Percentiles rank a stretch among this genome's conserved stretches.
Conservation (phyloP, 164 flowering plant genomes). For the Aristolochia contorta region DNA sequence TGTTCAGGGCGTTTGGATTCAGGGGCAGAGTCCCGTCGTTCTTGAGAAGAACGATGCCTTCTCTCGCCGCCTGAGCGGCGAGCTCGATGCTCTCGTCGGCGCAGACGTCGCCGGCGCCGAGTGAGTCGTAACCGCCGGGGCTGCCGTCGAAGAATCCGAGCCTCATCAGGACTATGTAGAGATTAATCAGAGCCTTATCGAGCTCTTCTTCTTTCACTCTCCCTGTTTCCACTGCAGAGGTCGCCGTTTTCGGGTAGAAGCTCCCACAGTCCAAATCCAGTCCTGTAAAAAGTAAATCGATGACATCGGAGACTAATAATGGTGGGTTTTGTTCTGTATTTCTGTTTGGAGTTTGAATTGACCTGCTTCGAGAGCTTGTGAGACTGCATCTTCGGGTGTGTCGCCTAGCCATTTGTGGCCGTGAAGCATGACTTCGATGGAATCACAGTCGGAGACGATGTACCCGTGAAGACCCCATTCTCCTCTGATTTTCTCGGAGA, state of each 20-base stretch:
- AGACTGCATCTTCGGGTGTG: conserved; percentile 3
- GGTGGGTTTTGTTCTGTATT: too few relatives aligned
- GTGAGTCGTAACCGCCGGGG: not conserved
- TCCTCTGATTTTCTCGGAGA: conserved; percentile 9
- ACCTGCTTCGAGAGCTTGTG: conserved; percentile 7
- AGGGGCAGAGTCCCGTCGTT: conserved; percentile 4
- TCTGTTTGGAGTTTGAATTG: too few relatives aligned
- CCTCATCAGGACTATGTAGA: conserved; percentile 11
- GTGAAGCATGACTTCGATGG: not conserved
- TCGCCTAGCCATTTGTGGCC: conserved; percentile 3
- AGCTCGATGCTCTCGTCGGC: conserved; percentile 1
- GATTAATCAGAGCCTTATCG: conserved; percentile 3
- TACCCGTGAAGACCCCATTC: conserved; percentile 17
- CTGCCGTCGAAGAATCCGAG: conserved; percentile 11
- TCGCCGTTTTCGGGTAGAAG: not conserved
- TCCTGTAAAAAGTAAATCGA: conserved; percentile 5
- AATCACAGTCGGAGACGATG: conserved; percentile 1
- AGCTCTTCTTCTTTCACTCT: conserved; percentile 2
- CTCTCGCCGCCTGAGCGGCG: conserved; percentile 4
- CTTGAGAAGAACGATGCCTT: conserved; percentile 10
- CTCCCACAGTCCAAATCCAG: conserved; percentile 10
- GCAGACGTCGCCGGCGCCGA: conserved; percentile 4
- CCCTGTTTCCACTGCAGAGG: not conserved
- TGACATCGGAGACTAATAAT: too few relatives aligned
- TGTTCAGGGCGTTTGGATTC: not conserved